Conservation (phyloP, 768 basidiomycete genomes). For the Gyrodon lividus region DNA sequence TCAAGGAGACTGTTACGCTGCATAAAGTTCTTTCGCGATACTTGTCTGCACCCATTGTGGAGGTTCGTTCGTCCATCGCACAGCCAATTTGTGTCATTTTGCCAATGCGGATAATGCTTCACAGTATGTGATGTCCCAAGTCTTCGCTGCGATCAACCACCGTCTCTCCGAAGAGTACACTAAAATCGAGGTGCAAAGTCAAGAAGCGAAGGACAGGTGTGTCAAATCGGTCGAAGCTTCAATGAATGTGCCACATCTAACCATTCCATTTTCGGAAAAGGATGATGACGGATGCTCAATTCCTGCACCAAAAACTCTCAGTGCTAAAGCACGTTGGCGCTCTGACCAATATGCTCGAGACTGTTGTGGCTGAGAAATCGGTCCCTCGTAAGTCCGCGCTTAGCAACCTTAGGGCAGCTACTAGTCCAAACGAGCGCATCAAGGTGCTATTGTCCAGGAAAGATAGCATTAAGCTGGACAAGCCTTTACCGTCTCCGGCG, state of each 20-base stretch:
- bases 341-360: constrained; percentile 79
- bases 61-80: constrained; percentile 59
- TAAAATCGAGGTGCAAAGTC: constrained; percentile 76
- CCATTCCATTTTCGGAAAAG: constrained; percentile 39
- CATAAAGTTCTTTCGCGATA: constrained; percentile 96
- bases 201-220: constrained; percentile 84
- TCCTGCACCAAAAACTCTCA: constrained; percentile 73
- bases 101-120: constrained; percentile 12
- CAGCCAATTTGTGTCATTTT: constrained; percentile 12
- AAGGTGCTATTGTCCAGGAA: constrained; percentile 36
- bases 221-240: constrained; percentile 8
- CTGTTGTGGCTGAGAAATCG: constrained; percentile 80
- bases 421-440: constrained; percentile 37
- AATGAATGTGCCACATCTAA: constrained; percentile 14
- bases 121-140: constrained; percentile 92
- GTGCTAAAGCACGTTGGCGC: constrained; percentile 70
- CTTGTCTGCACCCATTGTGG: constrained; percentile 72
- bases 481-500: constrained; percentile 25
- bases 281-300: constrained; percentile 75
- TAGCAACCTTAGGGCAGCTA: constrained; percentile 21
- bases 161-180: constrained; percentile 84
- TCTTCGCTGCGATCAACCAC: constrained; percentile 90
- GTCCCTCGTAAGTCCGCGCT: constrained; percentile 40
- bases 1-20: constrained; percentile 92
- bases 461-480: constrained; percentile 28